These are phyloP conservation scores for Inga laurina DNA, from an alignment of 306 rosid species.

Conservation along the genomic window DNA sequence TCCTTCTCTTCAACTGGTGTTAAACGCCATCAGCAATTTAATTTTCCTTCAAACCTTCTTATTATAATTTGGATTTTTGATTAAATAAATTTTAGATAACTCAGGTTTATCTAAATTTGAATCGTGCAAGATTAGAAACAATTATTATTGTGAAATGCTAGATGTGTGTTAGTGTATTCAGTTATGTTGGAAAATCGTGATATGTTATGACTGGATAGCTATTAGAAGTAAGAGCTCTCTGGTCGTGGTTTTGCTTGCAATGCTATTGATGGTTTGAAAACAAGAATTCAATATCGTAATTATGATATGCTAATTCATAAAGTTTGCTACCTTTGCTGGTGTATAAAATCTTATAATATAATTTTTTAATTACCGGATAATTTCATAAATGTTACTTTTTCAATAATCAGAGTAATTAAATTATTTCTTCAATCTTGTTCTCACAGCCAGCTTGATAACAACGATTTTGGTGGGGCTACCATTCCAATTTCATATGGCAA, in stretches of 20 bases:
- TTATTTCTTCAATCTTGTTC: conserved; percentile 29
- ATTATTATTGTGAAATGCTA: too few species aligned
- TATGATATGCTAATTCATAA: background rate
- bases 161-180: too few species aligned
- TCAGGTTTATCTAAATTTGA: background rate
- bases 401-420: conserved; percentile 3
- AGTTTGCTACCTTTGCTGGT: background rate
- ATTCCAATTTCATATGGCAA: conserved; percentile 69
- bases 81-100: background rate
- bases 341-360: background rate
- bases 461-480: conserved; percentile 62
- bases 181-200: background rate
- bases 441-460: conserved; percentile 94
- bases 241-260: background rate
- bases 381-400: background rate
- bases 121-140: background rate
- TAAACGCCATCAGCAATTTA: background rate
- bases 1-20: background rate
- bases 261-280: conserved; percentile 19
- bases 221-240: background rate
- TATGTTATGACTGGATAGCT: background rate
- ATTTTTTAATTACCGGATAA: conserved; percentile 7
- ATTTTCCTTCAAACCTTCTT: background rate
- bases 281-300: background rate
- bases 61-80: background rate